phyloP scores from a whole-genome alignment of 805 yeast genomes.

The Starmerella floricola region DNA sequence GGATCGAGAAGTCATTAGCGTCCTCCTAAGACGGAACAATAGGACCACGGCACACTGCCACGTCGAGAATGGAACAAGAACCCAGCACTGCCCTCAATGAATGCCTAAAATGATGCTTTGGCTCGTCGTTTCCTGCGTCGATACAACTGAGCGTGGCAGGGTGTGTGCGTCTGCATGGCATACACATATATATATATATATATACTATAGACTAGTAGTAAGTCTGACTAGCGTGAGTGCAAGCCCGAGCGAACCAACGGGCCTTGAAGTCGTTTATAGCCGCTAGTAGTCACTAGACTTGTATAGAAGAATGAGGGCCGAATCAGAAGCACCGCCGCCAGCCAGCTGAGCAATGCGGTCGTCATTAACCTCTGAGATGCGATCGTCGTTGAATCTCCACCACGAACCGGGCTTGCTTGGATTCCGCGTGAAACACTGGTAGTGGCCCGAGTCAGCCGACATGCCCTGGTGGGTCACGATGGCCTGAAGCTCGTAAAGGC shows the following conservation, averaged over 20 bases:
- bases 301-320: slow-evolving; percentile 80
- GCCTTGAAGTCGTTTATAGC: too few species aligned
- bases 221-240: too few species aligned
- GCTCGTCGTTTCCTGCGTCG: too few species aligned
- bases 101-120: too few species aligned
- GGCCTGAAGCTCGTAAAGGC: slow-evolving; percentile 71
- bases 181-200: too few species aligned
- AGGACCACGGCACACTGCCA: too few species aligned
- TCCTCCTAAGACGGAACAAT: background rate
- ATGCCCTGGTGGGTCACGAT: slow-evolving; percentile 91
- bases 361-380: slow-evolving; percentile 61
- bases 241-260: too few species aligned
- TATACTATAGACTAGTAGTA: too few species aligned
- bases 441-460: slow-evolving; percentile 94
- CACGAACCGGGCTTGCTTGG: slow-evolving; percentile 52
- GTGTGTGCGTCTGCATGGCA: too few species aligned
- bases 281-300: slow-evolving; percentile 50
- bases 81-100: too few species aligned
- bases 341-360: slow-evolving; percentile 76
- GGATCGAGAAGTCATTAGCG: slow-evolving; percentile 11
- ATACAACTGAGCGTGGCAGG: too few species aligned
- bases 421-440: slow-evolving; percentile 79
- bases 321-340: slow-evolving; percentile 96
- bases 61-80: too few species aligned
- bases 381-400: slow-evolving; percentile 94